Conservation (phyloP, 441 rosid species). For the Erodium chrysanthum region DNA sequence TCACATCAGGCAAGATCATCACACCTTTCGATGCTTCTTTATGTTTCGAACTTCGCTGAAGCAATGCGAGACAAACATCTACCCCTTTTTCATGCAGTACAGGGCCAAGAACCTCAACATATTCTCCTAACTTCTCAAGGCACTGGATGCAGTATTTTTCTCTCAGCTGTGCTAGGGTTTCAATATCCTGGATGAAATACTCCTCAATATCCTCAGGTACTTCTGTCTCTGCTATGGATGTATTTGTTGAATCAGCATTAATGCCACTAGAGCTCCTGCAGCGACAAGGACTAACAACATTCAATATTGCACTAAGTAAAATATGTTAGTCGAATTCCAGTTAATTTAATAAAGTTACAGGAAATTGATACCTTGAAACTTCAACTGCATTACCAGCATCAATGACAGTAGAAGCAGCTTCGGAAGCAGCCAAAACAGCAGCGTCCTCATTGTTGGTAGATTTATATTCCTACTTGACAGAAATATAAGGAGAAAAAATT, state of each 20-base stretch:
- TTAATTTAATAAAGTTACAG: background rate
- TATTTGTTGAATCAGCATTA: slow-evolving; percentile 33
- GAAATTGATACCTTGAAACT: slow-evolving; percentile 53
- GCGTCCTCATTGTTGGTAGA: slow-evolving; percentile 69
- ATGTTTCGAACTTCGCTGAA: slow-evolving; percentile 51
- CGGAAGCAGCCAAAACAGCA: slow-evolving; percentile 82
- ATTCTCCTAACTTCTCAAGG: slow-evolving; percentile 84
- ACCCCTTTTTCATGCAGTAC: slow-evolving; percentile 96
- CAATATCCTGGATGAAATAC: slow-evolving; percentile 60
- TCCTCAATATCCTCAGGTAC: slow-evolving; percentile 44
- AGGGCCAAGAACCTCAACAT: slow-evolving; percentile 95
- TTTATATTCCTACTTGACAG: slow-evolving; percentile 47
- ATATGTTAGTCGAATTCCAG: slow-evolving; percentile 13
- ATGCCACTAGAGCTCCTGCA: slow-evolving; percentile 40
- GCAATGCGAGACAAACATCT: slow-evolving; percentile 74
- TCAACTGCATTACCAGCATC: slow-evolving; percentile 79
- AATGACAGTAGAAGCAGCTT: slow-evolving; percentile 82
- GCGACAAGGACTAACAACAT: slow-evolving; percentile 19
- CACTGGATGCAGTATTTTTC: slow-evolving; percentile 91
- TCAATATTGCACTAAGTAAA: slow-evolving; percentile 13
- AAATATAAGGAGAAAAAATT: slow-evolving; percentile 8
- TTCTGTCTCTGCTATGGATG: slow-evolving; percentile 32
- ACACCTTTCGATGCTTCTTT: slow-evolving; percentile 37
- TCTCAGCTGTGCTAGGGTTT: slow-evolving; percentile 62
- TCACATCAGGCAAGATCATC: slow-evolving; percentile 75